phyloP scores from a whole-genome alignment of 345 rosid genomes.

The Balakata baccata region DNA sequence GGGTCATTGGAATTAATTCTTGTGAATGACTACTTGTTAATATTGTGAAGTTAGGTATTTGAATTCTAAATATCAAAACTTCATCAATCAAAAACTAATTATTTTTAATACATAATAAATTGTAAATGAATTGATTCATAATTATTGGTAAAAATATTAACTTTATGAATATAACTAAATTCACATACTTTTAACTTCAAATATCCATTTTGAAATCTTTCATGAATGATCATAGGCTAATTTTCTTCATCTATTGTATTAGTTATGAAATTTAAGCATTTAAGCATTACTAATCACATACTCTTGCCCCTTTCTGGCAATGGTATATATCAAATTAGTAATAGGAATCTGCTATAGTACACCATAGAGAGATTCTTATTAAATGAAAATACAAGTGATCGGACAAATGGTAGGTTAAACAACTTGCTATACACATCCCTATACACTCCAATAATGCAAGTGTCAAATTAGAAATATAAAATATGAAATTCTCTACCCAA shows the following conservation, averaged over 20 bases:
- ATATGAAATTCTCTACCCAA: neutral
- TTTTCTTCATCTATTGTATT: no score
- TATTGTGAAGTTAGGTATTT: no score
- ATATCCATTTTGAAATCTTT: no score
- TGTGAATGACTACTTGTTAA: neutral
- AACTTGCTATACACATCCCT: neutral
- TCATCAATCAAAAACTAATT: no score
- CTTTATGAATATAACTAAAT: no score
- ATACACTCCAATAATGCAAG: conserved; percentile 6
- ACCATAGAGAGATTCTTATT: neutral
- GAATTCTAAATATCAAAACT: no score
- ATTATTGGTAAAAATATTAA: no score
- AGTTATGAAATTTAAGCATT: neutral
- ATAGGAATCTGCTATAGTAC: neutral
- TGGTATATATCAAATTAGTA: neutral
- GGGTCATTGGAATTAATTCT: neutral
- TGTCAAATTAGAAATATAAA: neutral
- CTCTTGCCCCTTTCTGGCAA: neutral
- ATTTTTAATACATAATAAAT: no score
- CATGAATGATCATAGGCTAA: no score
- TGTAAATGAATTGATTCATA: no score
- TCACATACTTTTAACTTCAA: no score
- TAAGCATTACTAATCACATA: neutral
- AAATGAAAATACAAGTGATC: neutral
- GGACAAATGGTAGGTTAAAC: neutral